phyloP scores from a whole-genome alignment of 805 yeast genomes.

The Tetrapisispora iriomotensis region DNA sequence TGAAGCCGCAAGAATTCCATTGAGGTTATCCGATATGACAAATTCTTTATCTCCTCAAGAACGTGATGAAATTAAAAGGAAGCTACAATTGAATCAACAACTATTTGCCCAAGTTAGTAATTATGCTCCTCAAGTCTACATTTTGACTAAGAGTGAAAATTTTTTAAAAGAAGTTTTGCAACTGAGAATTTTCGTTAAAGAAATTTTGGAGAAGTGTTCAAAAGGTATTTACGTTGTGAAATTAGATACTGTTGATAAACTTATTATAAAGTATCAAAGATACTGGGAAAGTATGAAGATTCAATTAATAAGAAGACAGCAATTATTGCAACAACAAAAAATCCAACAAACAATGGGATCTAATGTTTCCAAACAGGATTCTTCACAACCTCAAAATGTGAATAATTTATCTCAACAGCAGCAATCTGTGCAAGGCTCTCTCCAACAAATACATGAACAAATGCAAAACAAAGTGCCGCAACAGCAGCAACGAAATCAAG shows the following conservation, averaged over 20 bases:
- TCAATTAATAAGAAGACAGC: conserved; percentile 35
- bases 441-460: conserved; percentile 23
- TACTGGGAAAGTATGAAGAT: conserved; percentile 69
- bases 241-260: conserved; percentile 60
- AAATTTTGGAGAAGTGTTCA: conserved; percentile 60
- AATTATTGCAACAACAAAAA: conserved; percentile 32
- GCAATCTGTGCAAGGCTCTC: conserved; percentile 19
- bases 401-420: conserved; percentile 14
- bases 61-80: conserved; percentile 48
- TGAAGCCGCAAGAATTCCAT: conserved; percentile 59
- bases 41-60: conserved; percentile 51
- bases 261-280: conserved; percentile 61
- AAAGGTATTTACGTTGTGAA: conserved; percentile 58
- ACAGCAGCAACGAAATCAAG: conserved; percentile 12
- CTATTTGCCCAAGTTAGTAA: conserved; percentile 63
- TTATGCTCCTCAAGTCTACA: conserved; percentile 66
- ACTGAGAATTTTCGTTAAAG: conserved; percentile 68
- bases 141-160: conserved; percentile 62
- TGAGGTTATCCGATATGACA: conserved; percentile 58
- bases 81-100: conserved; percentile 38
- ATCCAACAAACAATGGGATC: conserved; percentile 18
- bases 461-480: conserved; percentile 11
- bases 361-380: conserved; percentile 20
- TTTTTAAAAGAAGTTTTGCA: conserved; percentile 71
- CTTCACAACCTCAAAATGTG: conserved; percentile 9